These are phyloP conservation scores for Euryodendron excelsum DNA, from an alignment of 148 eudicot species.

Conservation along the genomic window DNA sequence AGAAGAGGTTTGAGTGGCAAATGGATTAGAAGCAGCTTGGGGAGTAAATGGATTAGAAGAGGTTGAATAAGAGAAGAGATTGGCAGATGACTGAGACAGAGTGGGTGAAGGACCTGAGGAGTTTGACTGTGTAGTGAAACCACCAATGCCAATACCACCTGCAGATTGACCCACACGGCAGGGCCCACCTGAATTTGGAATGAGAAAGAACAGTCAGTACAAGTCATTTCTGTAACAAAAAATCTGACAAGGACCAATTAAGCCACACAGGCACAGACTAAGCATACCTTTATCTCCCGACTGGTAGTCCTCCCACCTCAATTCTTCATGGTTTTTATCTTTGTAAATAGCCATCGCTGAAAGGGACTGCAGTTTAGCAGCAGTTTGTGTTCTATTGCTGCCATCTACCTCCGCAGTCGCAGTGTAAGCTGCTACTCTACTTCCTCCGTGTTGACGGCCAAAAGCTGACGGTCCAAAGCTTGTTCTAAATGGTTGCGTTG, in stretches of 20 bases:
- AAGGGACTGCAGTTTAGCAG: constrained; percentile 19
- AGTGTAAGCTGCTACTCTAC: constrained; percentile 21
- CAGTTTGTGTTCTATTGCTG: background rate
- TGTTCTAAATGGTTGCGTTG: background rate
- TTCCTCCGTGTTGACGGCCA: constrained; percentile 13
- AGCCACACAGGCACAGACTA: background rate
- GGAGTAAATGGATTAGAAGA: background rate
- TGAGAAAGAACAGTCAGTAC: background rate
- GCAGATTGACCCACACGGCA: constrained; percentile 1
- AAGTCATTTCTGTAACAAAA: no score
- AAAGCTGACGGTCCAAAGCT: constrained; percentile 5
- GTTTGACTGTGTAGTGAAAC: constrained; percentile 4
- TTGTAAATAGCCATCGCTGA: constrained; percentile 21
- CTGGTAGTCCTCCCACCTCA: no score
- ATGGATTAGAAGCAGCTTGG: background rate
- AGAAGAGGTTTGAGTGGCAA: background rate
- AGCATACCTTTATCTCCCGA: constrained; percentile 33
- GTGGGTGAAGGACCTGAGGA: constrained; percentile 14
- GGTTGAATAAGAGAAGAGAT: background rate
- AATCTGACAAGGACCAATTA: background rate
- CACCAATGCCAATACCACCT: constrained; percentile 9
- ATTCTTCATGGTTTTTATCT: constrained; percentile 23
- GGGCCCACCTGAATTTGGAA: background rate
- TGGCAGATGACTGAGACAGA: background rate
- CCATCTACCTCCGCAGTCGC: constrained; percentile 13